Evolutionary conservation across 2,329 filamentous ascomycete genomes (phyloP).

Genomic region (Fusarium agapanthi): DNA sequence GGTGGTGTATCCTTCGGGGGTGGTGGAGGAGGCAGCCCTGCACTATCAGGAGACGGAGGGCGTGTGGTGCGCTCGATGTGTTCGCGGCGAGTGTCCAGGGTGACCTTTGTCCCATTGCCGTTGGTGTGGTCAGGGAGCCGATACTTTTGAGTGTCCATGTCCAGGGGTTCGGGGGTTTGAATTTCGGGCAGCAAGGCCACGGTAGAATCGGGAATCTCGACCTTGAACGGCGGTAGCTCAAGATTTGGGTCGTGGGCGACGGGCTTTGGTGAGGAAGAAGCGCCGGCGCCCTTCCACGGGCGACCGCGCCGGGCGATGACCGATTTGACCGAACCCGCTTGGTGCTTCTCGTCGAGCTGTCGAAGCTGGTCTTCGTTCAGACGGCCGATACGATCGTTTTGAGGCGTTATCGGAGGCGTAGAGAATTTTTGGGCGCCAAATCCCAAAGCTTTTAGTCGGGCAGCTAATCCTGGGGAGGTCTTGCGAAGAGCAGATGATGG

Average conservation of each 20-base stretch:
- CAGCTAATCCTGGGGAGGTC: slow-evolving; percentile 71
- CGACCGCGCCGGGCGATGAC: slow-evolving; percentile 72
- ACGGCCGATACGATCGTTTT: slow-evolving; percentile 66
- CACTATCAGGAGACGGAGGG: slow-evolving; percentile 49
- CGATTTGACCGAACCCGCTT: slow-evolving; percentile 60
- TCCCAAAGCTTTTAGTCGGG: slow-evolving; percentile 70
- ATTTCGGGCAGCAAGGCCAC: slow-evolving; percentile 60
- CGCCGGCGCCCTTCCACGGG: slow-evolving; percentile 74
- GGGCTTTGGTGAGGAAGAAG: slow-evolving; percentile 42
- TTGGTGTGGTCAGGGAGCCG: slow-evolving; percentile 75
- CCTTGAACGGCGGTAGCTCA: slow-evolving; percentile 39
- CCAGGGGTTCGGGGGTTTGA: slow-evolving; percentile 58
- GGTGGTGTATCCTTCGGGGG: slow-evolving; percentile 55
- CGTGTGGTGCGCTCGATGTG: slow-evolving; percentile 62
- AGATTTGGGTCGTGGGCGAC: slow-evolving; percentile 36
- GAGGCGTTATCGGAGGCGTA: slow-evolving; percentile 38
- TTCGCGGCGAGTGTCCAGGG: slow-evolving; percentile 64
- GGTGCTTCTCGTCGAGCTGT: slow-evolving; percentile 73
- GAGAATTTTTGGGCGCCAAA: slow-evolving; percentile 59
- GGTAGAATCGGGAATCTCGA: slow-evolving; percentile 41
- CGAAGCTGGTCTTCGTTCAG: slow-evolving; percentile 76
- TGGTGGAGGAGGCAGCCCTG: slow-evolving; percentile 50
- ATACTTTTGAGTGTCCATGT: slow-evolving; percentile 79
- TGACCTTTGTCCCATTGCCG: slow-evolving; percentile 72
- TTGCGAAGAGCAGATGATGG: slow-evolving; percentile 57